These are phyloP conservation scores for Pichia occidentalis DNA, from an alignment of 805 yeast species.

Conservation along the genomic window DNA sequence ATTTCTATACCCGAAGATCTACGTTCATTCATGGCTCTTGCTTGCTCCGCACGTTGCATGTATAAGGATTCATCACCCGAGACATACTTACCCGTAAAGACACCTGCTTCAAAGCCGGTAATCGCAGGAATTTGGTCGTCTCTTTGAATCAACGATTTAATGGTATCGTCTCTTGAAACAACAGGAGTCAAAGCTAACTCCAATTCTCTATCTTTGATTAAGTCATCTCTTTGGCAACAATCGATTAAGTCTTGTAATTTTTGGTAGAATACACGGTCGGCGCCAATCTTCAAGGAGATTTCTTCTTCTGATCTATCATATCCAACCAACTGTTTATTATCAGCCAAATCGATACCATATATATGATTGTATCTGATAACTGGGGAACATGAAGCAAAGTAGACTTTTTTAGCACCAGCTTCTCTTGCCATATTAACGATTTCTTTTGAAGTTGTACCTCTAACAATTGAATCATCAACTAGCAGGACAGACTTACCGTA, in stretches of 20 bases:
- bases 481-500: constrained; percentile 75
- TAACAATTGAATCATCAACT: constrained; percentile 94
- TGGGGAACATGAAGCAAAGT: constrained; percentile 95
- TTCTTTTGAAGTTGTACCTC: constrained; percentile 96
- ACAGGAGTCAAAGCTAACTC: constrained; percentile 32
- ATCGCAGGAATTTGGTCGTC: constrained; percentile 30
- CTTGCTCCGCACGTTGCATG: constrained; percentile 70
- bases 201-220: constrained; percentile 26
- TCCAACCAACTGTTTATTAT: constrained; percentile 88
- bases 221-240: constrained; percentile 51
- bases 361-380: constrained; percentile 95
- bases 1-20: constrained; percentile 33
- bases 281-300: constrained; percentile 73
- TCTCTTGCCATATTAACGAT: constrained; percentile 98
- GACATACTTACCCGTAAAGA: constrained; percentile 87
- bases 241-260: constrained; percentile 72
- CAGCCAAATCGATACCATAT: constrained; percentile 96
- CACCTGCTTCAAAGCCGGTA: constrained; percentile 86
- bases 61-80: constrained; percentile 91
- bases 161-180: constrained; percentile 28
- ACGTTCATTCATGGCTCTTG: constrained; percentile 66
- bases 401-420: constrained; percentile 95
- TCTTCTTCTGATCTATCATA: constrained; percentile 68
- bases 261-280: constrained; percentile 89
- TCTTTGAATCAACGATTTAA: constrained; percentile 22